These are phyloP conservation scores for Ceratocystis huliohia DNA, from an alignment of 2,329 filamentous ascomycete species.

Conservation along the genomic window DNA sequence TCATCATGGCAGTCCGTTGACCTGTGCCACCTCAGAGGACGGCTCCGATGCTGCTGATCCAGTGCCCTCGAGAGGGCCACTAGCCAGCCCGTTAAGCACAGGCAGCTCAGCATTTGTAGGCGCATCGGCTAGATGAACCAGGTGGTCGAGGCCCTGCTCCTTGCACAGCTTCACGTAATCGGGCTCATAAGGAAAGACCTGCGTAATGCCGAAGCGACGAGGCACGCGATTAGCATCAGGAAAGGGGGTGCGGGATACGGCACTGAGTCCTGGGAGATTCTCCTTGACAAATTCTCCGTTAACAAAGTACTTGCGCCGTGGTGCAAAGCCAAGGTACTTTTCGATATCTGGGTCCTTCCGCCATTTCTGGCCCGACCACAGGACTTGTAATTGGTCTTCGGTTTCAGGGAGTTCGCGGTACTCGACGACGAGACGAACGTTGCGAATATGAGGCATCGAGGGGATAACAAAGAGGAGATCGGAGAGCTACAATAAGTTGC, in stretches of 20 bases:
- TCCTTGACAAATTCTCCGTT: conserved; percentile 44
- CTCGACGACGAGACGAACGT: conserved; percentile 42
- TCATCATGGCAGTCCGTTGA: background rate
- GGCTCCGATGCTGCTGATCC: conserved; percentile 4
- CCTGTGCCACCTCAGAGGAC: background rate
- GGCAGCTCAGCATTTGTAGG: background rate
- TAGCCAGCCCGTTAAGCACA: background rate
- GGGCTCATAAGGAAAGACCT: conserved; percentile 43
- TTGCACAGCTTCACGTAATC: conserved; percentile 43
- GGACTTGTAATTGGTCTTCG: conserved; percentile 34
- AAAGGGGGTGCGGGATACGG: conserved; percentile 42
- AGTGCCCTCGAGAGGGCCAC: background rate
- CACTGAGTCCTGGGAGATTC: conserved; percentile 35
- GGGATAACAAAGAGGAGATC: conserved; percentile 49
- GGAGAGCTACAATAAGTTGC: conserved; percentile 35
- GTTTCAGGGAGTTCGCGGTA: conserved; percentile 47
- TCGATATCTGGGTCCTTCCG: conserved; percentile 44
- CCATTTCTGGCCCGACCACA: conserved; percentile 40
- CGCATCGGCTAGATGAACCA: conserved; percentile 29
- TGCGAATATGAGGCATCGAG: conserved; percentile 44
- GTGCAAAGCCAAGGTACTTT: conserved; percentile 41
- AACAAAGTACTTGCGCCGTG: conserved; percentile 45
- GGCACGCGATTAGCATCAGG: conserved; percentile 41
- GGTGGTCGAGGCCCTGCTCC: conserved; percentile 45
- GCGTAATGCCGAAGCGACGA: conserved; percentile 38